phyloP scores from a whole-genome alignment of 495 filamentous ascomycete species.

The Trypethelium eluteriae region DNA sequence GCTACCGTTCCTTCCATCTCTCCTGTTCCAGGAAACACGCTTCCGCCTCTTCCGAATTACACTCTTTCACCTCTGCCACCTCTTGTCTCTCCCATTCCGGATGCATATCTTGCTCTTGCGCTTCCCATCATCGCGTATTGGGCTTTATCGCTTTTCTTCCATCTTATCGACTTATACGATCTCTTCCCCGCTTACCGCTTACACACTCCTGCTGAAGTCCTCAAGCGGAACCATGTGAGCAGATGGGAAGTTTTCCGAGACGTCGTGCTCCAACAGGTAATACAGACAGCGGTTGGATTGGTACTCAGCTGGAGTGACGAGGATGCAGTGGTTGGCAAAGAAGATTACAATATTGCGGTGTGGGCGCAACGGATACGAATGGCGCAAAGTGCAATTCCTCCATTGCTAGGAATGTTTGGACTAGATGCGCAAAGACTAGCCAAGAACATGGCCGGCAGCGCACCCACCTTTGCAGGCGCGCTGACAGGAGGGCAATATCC shows the following conservation, averaged over 20 bases:
- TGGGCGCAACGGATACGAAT: conserved; percentile 71
- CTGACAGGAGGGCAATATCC: conserved; percentile 71
- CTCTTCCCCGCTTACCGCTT: conserved; percentile 80
- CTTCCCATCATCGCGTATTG: conserved; percentile 84
- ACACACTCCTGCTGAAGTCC: conserved; percentile 83
- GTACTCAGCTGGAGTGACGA: conserved; percentile 58
- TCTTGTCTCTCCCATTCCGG: conserved; percentile 68
- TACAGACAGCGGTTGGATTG: conserved; percentile 64
- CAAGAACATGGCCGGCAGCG: conserved; percentile 36
- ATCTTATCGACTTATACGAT: conserved; percentile 72
- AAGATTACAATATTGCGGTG: conserved; percentile 73
- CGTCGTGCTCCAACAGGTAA: conserved; percentile 81
- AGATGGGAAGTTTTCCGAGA: conserved; percentile 75
- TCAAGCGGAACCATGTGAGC: conserved; percentile 77
- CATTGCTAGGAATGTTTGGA: conserved; percentile 41
- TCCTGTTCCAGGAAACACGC: conserved; percentile 23
- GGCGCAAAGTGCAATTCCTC: conserved; percentile 59
- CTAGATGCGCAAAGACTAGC: conserved; percentile 37
- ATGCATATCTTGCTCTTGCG: conserved; percentile 65
- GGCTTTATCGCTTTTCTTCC: conserved; percentile 77
- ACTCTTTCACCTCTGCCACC: conserved; percentile 57
- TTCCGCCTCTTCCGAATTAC: conserved; percentile 75
- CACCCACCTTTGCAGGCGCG: conserved; percentile 59
- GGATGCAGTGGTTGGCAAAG: conserved; percentile 57
- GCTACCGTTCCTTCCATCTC: too few species aligned